These are phyloP conservation scores for Dichotomocladium elegans DNA, from an alignment of 371 early-diverging fungal species.

Conservation along the genomic window DNA sequence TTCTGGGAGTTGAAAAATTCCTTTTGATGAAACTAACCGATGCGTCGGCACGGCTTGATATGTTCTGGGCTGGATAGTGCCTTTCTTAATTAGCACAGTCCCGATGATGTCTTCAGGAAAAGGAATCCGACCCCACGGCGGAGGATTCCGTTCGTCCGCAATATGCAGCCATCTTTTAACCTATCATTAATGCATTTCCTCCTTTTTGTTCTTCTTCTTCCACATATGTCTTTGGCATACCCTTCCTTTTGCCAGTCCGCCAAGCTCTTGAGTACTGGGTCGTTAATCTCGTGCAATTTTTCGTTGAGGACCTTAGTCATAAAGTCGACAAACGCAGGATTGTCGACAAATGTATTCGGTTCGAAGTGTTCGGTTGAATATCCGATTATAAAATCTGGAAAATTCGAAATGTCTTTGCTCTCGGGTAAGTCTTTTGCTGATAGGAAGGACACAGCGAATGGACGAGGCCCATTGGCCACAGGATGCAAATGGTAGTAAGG, in stretches of 20 bases:
- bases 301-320: conserved; percentile 33
- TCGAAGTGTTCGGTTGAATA: conserved; percentile 31
- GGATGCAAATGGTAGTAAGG: conserved; percentile 11
- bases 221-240: no score
- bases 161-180: conserved; percentile 46
- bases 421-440: conserved; percentile 8
- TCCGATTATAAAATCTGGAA: conserved; percentile 34
- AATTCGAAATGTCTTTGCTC: conserved; percentile 3
- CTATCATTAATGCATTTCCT: neutral
- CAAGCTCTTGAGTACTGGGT: conserved; percentile 38
- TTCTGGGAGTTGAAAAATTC: conserved; percentile 67
- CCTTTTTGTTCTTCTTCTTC: no score
- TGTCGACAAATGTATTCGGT: conserved; percentile 38
- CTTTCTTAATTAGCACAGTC: conserved; percentile 55
- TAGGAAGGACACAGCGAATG: conserved; percentile 15
- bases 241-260: conserved; percentile 55
- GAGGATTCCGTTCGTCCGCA: conserved; percentile 59
- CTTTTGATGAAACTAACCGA: conserved; percentile 65
- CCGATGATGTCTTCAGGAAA: conserved; percentile 84
- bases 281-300: conserved; percentile 36
- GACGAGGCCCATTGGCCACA: neutral
- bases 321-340: conserved; percentile 34
- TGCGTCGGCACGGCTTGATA: conserved; percentile 82
- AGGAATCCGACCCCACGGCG: conserved; percentile 71
- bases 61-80: conserved; percentile 45